Conservation (phyloP, 306 rosid genomes). For the Fagus sylvatica region DNA sequence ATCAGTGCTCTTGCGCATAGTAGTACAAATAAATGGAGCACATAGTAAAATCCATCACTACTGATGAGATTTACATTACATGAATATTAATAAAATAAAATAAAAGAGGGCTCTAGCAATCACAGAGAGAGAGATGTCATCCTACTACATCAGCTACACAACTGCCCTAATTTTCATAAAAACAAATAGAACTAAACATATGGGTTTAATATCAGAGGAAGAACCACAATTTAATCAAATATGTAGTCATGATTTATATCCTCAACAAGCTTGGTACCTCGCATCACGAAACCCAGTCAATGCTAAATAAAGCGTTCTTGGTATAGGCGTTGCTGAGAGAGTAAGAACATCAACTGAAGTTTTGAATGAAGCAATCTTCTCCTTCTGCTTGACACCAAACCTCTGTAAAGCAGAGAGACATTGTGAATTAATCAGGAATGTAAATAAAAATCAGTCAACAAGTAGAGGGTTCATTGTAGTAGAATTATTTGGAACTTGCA, state of each 20-base stretch:
- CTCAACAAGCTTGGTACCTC: slow-evolving; percentile 56
- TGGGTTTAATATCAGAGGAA: slow-evolving; percentile 1
- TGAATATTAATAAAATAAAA: not conserved
- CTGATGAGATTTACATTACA: not conserved
- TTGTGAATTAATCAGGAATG: slow-evolving; percentile 14
- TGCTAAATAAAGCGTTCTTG: slow-evolving; percentile 93
- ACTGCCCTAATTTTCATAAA: not conserved
- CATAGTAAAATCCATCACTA: not conserved
- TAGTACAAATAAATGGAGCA: not conserved
- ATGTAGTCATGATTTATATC: slow-evolving; percentile 13
- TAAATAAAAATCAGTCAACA: slow-evolving; percentile 17
- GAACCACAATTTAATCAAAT: slow-evolving; percentile 2
- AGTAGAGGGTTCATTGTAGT: slow-evolving; percentile 25
- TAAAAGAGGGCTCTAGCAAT: not conserved
- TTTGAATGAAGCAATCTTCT: slow-evolving; percentile 91
- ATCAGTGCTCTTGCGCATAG: not conserved
- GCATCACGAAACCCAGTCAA: slow-evolving; percentile 98
- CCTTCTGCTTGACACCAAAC: slow-evolving; percentile 98
- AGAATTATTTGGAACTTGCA: not conserved
- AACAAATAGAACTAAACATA: slow-evolving; percentile 9
- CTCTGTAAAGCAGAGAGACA: slow-evolving; percentile 54
- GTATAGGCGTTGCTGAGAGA: slow-evolving; percentile 93
- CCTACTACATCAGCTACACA: slow-evolving; percentile 20
- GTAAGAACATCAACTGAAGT: slow-evolving; percentile 93
- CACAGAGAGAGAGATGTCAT: not conserved